Percentiles rank a stretch among this genome's conserved stretches.
phyloP scores from a whole-genome alignment of 2,329 filamentous ascomycete species.

The Fusarium papillatum region DNA sequence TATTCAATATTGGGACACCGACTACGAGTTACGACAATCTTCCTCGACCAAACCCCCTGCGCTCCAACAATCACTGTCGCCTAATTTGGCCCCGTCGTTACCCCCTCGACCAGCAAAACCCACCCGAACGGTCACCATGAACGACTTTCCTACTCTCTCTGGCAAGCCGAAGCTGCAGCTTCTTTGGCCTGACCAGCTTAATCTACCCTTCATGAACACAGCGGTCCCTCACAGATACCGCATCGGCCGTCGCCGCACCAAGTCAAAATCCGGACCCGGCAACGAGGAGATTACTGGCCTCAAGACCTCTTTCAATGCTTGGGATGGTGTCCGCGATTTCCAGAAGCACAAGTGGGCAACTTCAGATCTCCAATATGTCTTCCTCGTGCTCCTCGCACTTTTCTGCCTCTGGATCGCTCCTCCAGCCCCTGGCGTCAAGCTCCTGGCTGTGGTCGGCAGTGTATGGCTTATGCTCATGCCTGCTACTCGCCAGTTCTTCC shows the following conservation, averaged over 20 bases:
- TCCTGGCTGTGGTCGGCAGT: slow-evolving; percentile 76
- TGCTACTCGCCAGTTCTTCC: slow-evolving; percentile 89
- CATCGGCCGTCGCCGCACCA: slow-evolving; percentile 53
- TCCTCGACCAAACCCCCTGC: slow-evolving; percentile 24
- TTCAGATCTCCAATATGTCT: slow-evolving; percentile 88
- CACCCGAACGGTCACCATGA: slow-evolving; percentile 48
- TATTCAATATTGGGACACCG: slow-evolving; percentile 48
- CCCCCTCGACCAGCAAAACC: slow-evolving; percentile 20
- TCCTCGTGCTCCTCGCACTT: slow-evolving; percentile 80
- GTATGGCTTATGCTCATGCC: slow-evolving; percentile 83
- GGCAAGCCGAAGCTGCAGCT: slow-evolving; percentile 58
- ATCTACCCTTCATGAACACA: slow-evolving; percentile 58
- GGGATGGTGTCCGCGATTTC: slow-evolving; percentile 82
- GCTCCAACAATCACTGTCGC: slow-evolving; percentile 20
- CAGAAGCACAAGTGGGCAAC: slow-evolving; percentile 84
- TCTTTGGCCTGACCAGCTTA: slow-evolving; percentile 56
- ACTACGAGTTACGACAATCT: slow-evolving; percentile 34
- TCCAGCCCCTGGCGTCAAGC: slow-evolving; percentile 84
- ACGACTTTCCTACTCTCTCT: slow-evolving; percentile 53
- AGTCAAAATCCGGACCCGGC: slow-evolving; percentile 55
- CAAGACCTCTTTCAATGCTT: slow-evolving; percentile 85
- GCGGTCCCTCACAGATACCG: slow-evolving; percentile 56
- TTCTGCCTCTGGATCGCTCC: slow-evolving; percentile 90
- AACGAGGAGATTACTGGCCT: slow-evolving; percentile 78
- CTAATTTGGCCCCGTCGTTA: slow-evolving; percentile 7